These are phyloP conservation scores for Cadophora malorum DNA, from an alignment of 2,329 filamentous ascomycete genomes.

Conservation along the genomic window DNA sequence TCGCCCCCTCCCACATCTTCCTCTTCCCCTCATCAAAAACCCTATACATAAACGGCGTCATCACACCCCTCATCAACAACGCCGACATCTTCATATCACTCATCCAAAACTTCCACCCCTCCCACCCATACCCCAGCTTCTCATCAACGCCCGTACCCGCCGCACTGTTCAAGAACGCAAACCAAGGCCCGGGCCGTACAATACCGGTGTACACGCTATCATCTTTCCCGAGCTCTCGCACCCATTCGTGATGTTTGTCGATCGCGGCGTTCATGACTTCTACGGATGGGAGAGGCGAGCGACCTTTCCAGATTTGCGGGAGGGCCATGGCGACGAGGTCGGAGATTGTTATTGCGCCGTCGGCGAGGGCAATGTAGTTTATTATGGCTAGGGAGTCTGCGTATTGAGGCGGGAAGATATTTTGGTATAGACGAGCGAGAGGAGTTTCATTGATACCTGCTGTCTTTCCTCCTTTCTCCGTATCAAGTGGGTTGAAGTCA, in stretches of 20 bases:
- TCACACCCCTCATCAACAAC: slow-evolving; percentile 49
- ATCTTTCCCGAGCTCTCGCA: slow-evolving; percentile 49
- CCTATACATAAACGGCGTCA: slow-evolving; percentile 50
- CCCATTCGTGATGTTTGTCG: slow-evolving; percentile 46
- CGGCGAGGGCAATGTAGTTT: slow-evolving; percentile 47
- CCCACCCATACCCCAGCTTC: slow-evolving; percentile 50
- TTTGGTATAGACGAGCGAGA: slow-evolving; percentile 50
- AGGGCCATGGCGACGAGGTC: slow-evolving; percentile 55
- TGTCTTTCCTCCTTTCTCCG: neutral
- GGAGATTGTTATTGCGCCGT: slow-evolving; percentile 48
- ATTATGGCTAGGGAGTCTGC: slow-evolving; percentile 54
- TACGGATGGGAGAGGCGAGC: slow-evolving; percentile 47
- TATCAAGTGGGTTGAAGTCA: slow-evolving; percentile 12
- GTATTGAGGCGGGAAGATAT: slow-evolving; percentile 52
- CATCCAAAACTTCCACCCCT: slow-evolving; percentile 52
- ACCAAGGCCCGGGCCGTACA: slow-evolving; percentile 36
- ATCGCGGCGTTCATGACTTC: slow-evolving; percentile 49
- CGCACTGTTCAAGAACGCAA: slow-evolving; percentile 35
- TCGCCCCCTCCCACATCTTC: slow-evolving; percentile 49
- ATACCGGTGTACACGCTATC: slow-evolving; percentile 48
- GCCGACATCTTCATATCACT: slow-evolving; percentile 45
- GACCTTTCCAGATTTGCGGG: slow-evolving; percentile 52
- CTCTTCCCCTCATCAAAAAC: slow-evolving; percentile 51
- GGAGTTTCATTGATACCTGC: neutral
- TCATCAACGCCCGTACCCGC: slow-evolving; percentile 51